Evolutionary conservation across 768 basidiomycete species (phyloP), one percentile per base, ranked within the genome.

Genomic region (Scleroderma citrinum): DNA sequence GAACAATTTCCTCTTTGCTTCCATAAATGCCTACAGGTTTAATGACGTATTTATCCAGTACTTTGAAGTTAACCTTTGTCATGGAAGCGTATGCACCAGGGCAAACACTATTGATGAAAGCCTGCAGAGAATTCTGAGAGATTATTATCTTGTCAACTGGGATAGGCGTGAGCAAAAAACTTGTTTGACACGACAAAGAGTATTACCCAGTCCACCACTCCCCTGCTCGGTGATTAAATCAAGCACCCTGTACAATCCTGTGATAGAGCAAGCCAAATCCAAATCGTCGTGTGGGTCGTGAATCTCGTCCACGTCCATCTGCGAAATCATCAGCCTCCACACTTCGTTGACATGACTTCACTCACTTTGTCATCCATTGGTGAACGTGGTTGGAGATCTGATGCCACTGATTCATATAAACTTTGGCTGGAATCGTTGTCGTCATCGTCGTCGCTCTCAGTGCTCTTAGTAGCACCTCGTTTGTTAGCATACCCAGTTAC

Each of bases 71-170:
- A 48, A 81, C 75, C 48, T 73, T 73, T 12, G 76, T 77, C 24
- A 78, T 60, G 2, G 77, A 76, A 5, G 61, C 57, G 56, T 78
- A 80, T 1, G 78, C 71, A 3, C 76, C 73, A 3, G 79, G 76
- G 19, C 55, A 66, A 1, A 78, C 41, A 17, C 58, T 56, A 52
- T 80, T 75, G 56, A 76, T 69, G 46, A 80, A 70, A 1, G 60
- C 49, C 47, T 64, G 65, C 24, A 81, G 60, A 3, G 74, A 72
- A 6, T 71, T 66, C 56, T 79, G 76, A 6, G 65, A 64, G 32
- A 81, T 80, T 56, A 81, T 73, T 32, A 81, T 71, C 56, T 81
- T 81, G 59, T 78, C 77, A 20, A 80, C 78, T 78, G 49, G 8
- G 43, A 21, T 6, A 13, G 14, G 26, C 5, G 23, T 49, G 10